A percentile compares a stretch with the other conserved stretches of the same genome.
Evolutionary conservation across 225 moss, liverwort and hornwort species (phyloP).

Genomic region (Polytrichum commune): DNA sequence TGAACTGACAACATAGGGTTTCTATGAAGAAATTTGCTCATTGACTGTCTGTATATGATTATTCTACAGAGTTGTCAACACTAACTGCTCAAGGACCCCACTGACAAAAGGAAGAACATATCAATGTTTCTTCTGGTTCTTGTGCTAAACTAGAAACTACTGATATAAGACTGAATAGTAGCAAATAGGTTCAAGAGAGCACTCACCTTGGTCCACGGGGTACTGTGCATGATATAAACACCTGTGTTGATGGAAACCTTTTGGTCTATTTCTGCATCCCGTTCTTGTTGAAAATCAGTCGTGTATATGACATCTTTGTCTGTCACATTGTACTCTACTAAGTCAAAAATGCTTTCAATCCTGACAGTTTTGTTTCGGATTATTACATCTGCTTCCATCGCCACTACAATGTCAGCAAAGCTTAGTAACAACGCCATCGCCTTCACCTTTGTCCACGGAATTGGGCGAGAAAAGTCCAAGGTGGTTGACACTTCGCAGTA

Average conservation of each 20-base stretch:
- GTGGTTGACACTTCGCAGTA: constrained; percentile 84
- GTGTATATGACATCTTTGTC: constrained; percentile 81
- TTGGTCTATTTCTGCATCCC: constrained; percentile 51
- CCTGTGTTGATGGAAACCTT: constrained; percentile 70
- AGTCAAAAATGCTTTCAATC: constrained; percentile 68
- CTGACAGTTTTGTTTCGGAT: constrained; percentile 72
- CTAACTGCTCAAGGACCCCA: no score
- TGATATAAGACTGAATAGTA: not conserved
- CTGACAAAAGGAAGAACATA: not conserved
- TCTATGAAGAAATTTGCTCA: no score
- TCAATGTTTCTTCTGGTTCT: no score
- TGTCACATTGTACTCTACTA: constrained; percentile 50
- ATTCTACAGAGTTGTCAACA: no score
- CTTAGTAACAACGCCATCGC: constrained; percentile 74
- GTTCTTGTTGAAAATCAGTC: constrained; percentile 58
- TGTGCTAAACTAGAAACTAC: not conserved
- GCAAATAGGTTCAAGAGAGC: not conserved
- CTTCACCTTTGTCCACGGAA: constrained; percentile 91
- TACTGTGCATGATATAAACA: constrained; percentile 80
- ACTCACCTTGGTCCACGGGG: constrained; percentile 78
- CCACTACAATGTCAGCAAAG: constrained; percentile 81
- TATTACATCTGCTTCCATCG: constrained; percentile 88
- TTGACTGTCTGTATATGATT: no score
- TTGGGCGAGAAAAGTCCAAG: constrained; percentile 62
- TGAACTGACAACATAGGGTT: no score